Conservation (phyloP, 768 basidiomycete genomes). For the Pholiota microspora region DNA sequence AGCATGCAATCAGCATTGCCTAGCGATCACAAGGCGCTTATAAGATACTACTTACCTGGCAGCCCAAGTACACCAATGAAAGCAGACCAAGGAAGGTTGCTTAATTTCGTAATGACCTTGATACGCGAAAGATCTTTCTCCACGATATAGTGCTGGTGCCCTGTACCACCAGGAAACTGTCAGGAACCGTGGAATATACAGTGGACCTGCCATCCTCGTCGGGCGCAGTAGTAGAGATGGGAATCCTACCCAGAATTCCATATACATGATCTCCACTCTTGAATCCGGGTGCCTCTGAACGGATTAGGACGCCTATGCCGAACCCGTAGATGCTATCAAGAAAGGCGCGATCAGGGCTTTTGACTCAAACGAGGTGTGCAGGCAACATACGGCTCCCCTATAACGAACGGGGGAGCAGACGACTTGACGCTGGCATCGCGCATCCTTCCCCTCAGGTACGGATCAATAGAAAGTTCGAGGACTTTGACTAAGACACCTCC, state of each 20-base stretch:
- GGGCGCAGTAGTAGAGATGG: not conserved
- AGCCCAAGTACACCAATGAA: constrained; percentile 54
- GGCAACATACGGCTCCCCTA: constrained; percentile 35
- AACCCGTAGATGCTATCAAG: constrained; percentile 25
- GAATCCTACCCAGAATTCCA: constrained; percentile 27
- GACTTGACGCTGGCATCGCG: constrained; percentile 24
- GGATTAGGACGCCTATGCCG: constrained; percentile 44
- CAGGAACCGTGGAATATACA: too few species aligned
- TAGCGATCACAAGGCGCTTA: not conserved
- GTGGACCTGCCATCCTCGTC: not conserved
- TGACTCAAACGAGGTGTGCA: too few species aligned
- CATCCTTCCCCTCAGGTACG: constrained; percentile 42
- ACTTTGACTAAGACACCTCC: constrained; percentile 51
- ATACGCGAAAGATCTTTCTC: constrained; percentile 18
- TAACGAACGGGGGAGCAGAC: constrained; percentile 25
- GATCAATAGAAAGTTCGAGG: constrained; percentile 43
- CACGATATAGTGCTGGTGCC: constrained; percentile 40
- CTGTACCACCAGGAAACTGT: constrained; percentile 24
- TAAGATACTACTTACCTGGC: constrained; percentile 44
- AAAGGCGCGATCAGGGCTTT: too few species aligned
- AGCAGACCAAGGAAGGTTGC: constrained; percentile 45
- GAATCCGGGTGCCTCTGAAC: constrained; percentile 33
- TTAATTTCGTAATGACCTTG: constrained; percentile 35
- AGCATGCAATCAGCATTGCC: not conserved
- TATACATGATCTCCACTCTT: constrained; percentile 41